Evolutionary conservation across 176 grass and related monocot species (phyloP).

Genomic region (Dendrocalamus sinicus): DNA sequence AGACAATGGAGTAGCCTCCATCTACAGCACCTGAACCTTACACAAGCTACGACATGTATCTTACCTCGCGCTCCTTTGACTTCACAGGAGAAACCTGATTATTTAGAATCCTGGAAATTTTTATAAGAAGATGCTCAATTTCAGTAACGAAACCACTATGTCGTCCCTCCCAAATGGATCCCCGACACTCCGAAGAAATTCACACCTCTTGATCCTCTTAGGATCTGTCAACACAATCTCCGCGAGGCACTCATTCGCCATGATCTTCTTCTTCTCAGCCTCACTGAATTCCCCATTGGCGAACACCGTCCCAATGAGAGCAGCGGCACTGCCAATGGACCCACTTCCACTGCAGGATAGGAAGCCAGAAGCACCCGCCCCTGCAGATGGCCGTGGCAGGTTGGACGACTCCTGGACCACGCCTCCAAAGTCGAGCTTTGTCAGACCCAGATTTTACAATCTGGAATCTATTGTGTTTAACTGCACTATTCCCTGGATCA

Average conservation of each 20-base stretch:
- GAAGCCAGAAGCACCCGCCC: no score
- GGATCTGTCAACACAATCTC: conserved; percentile 72
- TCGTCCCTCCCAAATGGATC: background rate
- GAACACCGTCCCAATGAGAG: conserved; percentile 43
- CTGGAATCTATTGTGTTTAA: no score
- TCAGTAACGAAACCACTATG: background rate
- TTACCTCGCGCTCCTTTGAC: conserved; percentile 89
- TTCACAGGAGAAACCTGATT: conserved; percentile 72
- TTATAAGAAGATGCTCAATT: conserved; percentile 18
- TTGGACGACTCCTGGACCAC: no score
- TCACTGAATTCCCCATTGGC: conserved; percentile 63
- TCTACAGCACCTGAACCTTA: conserved; percentile 75
- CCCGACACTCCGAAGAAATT: background rate
- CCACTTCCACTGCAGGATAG: conserved; percentile 15
- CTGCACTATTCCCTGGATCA: no score
- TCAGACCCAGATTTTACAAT: no score
- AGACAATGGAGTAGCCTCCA: conserved; percentile 59
- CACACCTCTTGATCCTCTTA: conserved; percentile 84
- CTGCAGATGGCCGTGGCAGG: no score
- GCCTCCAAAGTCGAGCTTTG: no score
- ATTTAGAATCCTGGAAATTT: conserved; percentile 68
- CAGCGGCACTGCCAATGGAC: conserved; percentile 42
- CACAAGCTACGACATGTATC: conserved; percentile 69
- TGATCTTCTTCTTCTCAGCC: conserved; percentile 78
- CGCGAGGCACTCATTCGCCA: conserved; percentile 60